Evolutionary conservation across 768 basidiomycete genomes (phyloP), one percentile per base, ranked within the genome.

Genomic region (Phanerochaete carnosa): DNA sequence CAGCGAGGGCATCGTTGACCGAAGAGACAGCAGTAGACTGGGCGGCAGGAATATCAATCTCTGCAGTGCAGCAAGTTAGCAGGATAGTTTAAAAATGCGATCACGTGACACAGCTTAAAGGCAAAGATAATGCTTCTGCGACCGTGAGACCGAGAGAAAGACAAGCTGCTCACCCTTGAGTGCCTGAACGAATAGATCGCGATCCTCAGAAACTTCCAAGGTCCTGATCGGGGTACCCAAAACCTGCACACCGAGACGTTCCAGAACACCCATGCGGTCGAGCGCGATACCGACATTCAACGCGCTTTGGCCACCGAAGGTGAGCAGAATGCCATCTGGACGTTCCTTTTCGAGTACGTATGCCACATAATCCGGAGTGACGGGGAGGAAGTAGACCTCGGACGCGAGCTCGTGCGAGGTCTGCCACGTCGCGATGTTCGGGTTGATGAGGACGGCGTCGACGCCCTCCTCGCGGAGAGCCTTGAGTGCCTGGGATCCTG

Each of bases 401-500:
- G 90, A 90, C 29, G 97, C 97, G 64, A 99, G 82, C 73, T 98
- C 88, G 72, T 99, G 97, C 8, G 95, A 98, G 1, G 97, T 98
- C 76, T 99, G 97, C 90, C 96, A 98, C 30, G 97, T 98, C 45
- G 97, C 96, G 65, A 98, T 98, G 72, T 99, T 98, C 50, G 97
- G 97, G 75, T 98, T 99, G 74, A 99, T 94, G 64, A 99, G 87
- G 64, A 99, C 88, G 32, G 94, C 92, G 58, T 91, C 84, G 55
- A 99, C 88, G 56, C 95, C 95, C 73, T 95, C 94, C 74, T 99
- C 97, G 66, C 89, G 86, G 55, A 99, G 87, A 16, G 97, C 97
- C 74, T 99, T 98, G 76, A 99, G 86, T 11, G 97, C 97, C 75
- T 99, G 97, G 6, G 96, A 98, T 49, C 97, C 97, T 22, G 96